A percentile compares a stretch with the other conserved stretches of the same genome.
These are phyloP conservation scores for Magnusiomyces paraingens DNA, from an alignment of 1,139 yeast species.

Conservation along the genomic window DNA sequence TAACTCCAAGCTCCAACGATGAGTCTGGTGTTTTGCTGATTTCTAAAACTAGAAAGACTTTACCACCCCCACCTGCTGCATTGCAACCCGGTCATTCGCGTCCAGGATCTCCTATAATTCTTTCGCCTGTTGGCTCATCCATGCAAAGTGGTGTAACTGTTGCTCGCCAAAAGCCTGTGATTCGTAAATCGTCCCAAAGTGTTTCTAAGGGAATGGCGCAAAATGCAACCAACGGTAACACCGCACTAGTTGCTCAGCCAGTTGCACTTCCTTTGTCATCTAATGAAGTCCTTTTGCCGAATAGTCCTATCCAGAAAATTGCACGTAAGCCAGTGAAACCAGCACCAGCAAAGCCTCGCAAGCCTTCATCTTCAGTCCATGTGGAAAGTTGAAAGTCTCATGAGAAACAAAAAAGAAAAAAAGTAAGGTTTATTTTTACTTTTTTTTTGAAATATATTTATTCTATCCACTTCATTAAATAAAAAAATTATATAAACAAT, in stretches of 20 bases:
- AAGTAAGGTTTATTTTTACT: no score
- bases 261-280: no score
- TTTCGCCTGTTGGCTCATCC: no score
- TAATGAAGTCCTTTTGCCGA: not conserved
- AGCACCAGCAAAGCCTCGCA: not conserved
- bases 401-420: no score
- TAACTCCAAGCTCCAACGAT: not conserved
- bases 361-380: not conserved
- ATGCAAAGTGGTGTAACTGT: no score
- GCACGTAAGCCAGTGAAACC: constrained; percentile 1
- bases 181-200: constrained; percentile 23
- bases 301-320: not conserved
- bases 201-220: constrained; percentile 16
- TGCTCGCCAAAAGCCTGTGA: constrained; percentile 22
- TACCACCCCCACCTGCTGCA: constrained; percentile 4
- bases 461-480: no score
- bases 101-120: not conserved
- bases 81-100: not conserved
- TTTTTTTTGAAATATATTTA: no score
- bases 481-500: no score
- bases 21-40: constrained; percentile 5
- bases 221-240: not conserved
- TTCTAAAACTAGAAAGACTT: constrained; percentile 16
- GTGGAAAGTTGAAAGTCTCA: no score
- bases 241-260: no score